A percentile compares a stretch with the other conserved stretches of the same genome.
Conservation (phyloP, 2,329 filamentous ascomycete genomes). For the Ophiocordyceps polyrhachis-furcata region DNA sequence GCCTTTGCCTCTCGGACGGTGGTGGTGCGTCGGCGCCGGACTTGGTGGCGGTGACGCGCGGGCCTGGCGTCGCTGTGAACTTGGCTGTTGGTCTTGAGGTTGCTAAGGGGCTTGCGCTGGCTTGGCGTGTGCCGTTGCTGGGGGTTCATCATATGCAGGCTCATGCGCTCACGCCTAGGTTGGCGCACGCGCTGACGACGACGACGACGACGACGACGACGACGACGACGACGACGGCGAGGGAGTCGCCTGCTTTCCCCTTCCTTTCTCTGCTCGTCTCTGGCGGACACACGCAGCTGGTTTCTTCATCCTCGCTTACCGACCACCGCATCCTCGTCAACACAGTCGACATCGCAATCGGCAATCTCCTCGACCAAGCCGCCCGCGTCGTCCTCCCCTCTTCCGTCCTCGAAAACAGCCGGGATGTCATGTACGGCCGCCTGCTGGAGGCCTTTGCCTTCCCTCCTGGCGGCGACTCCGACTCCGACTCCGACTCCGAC, state of each 20-base stretch:
- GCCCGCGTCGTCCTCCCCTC: constrained; percentile 58
- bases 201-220: neutral
- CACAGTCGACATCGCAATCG: constrained; percentile 68
- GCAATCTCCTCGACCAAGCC: constrained; percentile 76
- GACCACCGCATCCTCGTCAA: constrained; percentile 56
- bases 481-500: constrained; percentile 2
- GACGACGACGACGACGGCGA: neutral
- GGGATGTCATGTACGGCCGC: constrained; percentile 61
- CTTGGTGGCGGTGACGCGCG: constrained; percentile 76
- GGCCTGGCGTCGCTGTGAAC: constrained; percentile 72
- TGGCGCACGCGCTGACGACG: constrained; percentile 41
- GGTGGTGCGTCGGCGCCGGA: constrained; percentile 40
- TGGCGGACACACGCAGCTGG: constrained; percentile 77
- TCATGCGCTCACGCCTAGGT: constrained; percentile 71
- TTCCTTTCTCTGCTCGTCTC: constrained; percentile 81
- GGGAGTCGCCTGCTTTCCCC: constrained; percentile 43
- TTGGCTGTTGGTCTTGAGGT: constrained; percentile 61
- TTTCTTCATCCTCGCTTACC: constrained; percentile 50
- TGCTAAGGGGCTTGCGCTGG: constrained; percentile 72
- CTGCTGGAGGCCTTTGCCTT: constrained; percentile 69
- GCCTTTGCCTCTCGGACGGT: constrained; percentile 28
- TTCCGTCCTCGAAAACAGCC: constrained; percentile 30
- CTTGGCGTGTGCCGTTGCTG: constrained; percentile 66
- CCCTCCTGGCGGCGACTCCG: constrained; percentile 16
- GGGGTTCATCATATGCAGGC: constrained; percentile 97